These are phyloP conservation scores for Glomus cerebriforme DNA, from an alignment of 192 early-diverging fungal species.

Conservation along the genomic window DNA sequence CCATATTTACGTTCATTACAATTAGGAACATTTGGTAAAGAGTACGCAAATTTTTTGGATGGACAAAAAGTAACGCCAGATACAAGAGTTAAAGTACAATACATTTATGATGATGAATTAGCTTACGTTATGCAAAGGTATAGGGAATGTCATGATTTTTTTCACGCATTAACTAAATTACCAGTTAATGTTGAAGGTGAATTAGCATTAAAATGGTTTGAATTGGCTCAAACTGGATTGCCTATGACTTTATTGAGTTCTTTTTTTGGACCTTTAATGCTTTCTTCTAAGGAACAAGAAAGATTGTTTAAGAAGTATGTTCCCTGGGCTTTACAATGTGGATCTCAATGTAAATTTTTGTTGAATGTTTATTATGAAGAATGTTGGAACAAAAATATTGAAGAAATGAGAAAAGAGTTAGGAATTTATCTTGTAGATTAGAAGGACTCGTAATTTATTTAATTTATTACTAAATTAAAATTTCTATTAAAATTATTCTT, in stretches of 20 bases:
- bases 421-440: conserved; percentile 50
- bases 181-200: conserved; percentile 84
- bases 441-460: background rate
- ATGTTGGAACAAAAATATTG: conserved; percentile 65
- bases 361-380: conserved; percentile 94
- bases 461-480: background rate
- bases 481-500: too few species aligned
- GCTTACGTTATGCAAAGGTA: conserved; percentile 94
- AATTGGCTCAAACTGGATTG: conserved; percentile 87
- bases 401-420: conserved; percentile 73
- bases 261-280: conserved; percentile 77
- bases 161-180: conserved; percentile 85
- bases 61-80: conserved; percentile 79
- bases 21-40: conserved; percentile 78
- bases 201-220: conserved; percentile 94
- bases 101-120: conserved; percentile 86
- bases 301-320: conserved; percentile 71
- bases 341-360: conserved; percentile 66
- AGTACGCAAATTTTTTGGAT: conserved; percentile 84
- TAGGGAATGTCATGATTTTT: conserved; percentile 94
- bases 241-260: conserved; percentile 86
- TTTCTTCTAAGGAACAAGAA: conserved; percentile 59
- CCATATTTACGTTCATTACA: conserved; percentile 64
- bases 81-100: conserved; percentile 77
- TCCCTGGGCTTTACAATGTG: conserved; percentile 94